Conservation (phyloP, 805 yeast genomes). For the Candida germanica region DNA sequence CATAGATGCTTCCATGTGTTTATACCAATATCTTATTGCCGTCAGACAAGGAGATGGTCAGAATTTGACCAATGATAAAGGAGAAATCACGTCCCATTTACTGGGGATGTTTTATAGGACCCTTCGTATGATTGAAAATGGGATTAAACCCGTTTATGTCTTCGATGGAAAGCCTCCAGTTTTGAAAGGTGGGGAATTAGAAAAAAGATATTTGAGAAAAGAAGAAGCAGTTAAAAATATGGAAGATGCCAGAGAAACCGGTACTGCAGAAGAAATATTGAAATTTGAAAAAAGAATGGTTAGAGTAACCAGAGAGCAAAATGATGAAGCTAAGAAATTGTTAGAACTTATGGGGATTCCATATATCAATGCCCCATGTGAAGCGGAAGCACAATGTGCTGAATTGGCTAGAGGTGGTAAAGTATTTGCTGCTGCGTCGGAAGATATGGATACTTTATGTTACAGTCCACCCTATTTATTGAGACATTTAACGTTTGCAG, state of each 20-base stretch:
- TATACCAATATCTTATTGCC: conserved; percentile 93
- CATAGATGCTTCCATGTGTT: conserved; percentile 93
- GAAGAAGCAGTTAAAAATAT: conserved; percentile 79
- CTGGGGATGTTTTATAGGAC: conserved; percentile 98
- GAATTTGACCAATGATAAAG: conserved; percentile 80
- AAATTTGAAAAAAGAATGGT: conserved; percentile 85
- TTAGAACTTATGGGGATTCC: conserved; percentile 94
- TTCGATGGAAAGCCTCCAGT: conserved; percentile 98
- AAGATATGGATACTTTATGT: conserved; percentile 98
- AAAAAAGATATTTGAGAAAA: conserved; percentile 74
- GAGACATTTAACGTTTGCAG: conserved; percentile 90
- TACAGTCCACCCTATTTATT: conserved; percentile 80
- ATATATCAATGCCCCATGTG: conserved; percentile 89
- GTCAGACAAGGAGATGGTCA: conserved; percentile 98
- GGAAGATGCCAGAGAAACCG: conserved; percentile 73
- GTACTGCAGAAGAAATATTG: conserved; percentile 72
- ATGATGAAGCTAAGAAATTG: conserved; percentile 86
- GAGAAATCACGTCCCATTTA: conserved; percentile 88
- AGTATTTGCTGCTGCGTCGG: conserved; percentile 96
- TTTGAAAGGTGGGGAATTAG: conserved; percentile 87
- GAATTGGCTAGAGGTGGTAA: conserved; percentile 84
- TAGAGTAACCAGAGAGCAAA: conserved; percentile 83
- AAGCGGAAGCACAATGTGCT: conserved; percentile 99
- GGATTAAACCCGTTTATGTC: conserved; percentile 95
- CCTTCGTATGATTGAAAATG: conserved; percentile 80